Base-by-base conservation (phyloP, 805 yeast genomes). In the Candida boidinii region DNA sequence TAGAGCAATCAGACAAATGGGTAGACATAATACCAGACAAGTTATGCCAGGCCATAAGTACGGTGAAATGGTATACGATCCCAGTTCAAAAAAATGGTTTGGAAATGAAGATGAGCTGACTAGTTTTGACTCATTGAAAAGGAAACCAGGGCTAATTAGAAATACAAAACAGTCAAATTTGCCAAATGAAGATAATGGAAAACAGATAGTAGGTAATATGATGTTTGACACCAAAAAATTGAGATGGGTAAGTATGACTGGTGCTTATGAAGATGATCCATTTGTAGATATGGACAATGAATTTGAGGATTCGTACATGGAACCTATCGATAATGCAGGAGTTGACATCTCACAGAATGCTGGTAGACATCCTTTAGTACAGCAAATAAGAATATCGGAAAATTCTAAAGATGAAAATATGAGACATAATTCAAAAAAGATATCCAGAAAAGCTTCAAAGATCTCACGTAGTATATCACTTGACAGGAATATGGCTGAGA, bases 21-120 rank as follows among this genome's bases (percentile, higher is more conserved):
- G 54, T 4, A 48, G 41, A 21, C 44, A 41, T 16, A 42, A 41
- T 26, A 35, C 48, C 3, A 44, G 43, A 28, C 51, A 52, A 31
- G 48, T 46, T 6, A 36, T 51, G 26, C 48, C 52, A 4, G 58
- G 53, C 2, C 58, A 53, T 32, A 34, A 51, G 16, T 53, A 49
- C 29, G 61, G 62, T 4, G 58, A 59, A 24, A 75, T 79, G 77
- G 60, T 58, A 29, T 79, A 62, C 45, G 76, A 79, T 41, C 67
- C 77, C 1, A 52, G 53, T 12, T 58, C 64, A 30, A 60, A 61
- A 42, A 57, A 59, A 28, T 79, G 85, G 86, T 78, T 72, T 43
- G 84, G 84, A 4, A 77, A 78, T 44, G 80, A 78, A 25, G 66
- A 62, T 20, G 82, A 75, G 16, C 51, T 75, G 30, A 43, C 62